phyloP scores from a whole-genome alignment of 148 eudicot species.

The Chenopodium album region DNA sequence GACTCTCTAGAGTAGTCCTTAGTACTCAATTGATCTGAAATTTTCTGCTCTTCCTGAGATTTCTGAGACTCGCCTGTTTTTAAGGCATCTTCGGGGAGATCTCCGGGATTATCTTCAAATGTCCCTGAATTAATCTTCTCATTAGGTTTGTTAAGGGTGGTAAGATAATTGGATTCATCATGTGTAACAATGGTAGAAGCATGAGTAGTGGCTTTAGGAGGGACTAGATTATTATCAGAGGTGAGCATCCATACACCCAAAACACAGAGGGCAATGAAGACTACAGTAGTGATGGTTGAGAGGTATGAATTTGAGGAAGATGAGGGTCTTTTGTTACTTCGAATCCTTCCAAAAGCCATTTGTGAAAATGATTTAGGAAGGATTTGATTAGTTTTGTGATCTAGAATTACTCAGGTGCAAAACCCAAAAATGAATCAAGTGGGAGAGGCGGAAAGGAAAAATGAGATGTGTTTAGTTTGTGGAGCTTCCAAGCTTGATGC shows the following conservation, averaged over 20 bases:
- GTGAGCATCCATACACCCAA: conserved; percentile 39
- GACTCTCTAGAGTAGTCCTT: conserved; percentile 23
- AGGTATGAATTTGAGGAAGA: conserved; percentile 28
- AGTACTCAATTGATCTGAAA: background rate
- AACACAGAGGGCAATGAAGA: conserved; percentile 30
- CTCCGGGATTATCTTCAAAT: conserved; percentile 61
- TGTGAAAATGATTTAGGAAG: conserved; percentile 7
- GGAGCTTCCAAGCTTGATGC: conserved; percentile 24
- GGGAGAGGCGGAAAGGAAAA: background rate
- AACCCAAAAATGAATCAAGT: background rate
- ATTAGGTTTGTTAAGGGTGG: conserved; percentile 11
- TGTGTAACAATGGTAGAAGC: conserved; percentile 23
- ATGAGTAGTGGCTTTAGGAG: conserved; percentile 31
- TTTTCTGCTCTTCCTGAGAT: conserved; percentile 15
- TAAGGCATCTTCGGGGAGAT: conserved; percentile 55
- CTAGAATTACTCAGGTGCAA: background rate
- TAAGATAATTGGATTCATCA: conserved; percentile 13
- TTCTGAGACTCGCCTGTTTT: conserved; percentile 33
- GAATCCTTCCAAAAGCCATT: conserved; percentile 40
- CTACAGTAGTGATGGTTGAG: conserved; percentile 29
- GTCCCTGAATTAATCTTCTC: conserved; percentile 15
- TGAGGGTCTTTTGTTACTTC: conserved; percentile 28
- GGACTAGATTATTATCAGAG: conserved; percentile 14
- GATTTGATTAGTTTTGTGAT: conserved; percentile 4
- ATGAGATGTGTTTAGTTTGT: conserved; percentile 21